phyloP scores from a whole-genome alignment of 2,329 filamentous ascomycete genomes.

The Fusarium redolens region DNA sequence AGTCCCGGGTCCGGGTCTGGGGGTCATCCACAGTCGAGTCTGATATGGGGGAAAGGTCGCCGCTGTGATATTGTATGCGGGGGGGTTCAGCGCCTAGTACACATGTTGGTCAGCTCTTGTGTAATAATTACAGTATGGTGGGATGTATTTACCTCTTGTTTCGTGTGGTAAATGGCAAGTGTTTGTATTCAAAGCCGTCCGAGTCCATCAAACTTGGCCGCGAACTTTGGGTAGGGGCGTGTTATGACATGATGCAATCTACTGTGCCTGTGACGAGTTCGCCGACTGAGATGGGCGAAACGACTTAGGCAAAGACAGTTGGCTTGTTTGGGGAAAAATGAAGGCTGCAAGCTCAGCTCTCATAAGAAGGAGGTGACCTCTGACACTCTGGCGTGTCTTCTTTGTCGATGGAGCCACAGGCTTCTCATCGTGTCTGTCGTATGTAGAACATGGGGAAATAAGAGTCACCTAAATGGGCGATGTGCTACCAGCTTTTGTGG shows the following conservation, averaged over 20 bases:
- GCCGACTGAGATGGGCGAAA: neutral
- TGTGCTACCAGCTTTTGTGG: neutral
- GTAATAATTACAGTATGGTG: neutral
- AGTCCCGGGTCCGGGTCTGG: neutral
- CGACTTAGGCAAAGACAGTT: neutral
- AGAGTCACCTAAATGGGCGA: neutral
- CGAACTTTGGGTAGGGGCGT: neutral
- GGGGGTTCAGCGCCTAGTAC: neutral
- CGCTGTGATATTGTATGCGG: neutral
- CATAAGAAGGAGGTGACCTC: neutral
- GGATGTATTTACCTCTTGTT: neutral
- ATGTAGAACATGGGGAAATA: neutral
- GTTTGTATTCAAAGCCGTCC: neutral
- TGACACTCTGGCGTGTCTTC: neutral
- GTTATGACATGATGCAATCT: neutral
- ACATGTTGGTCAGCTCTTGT: neutral
- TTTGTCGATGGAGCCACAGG: neutral
- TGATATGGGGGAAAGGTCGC: neutral
- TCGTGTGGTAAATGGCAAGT: neutral
- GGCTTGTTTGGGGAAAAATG: neutral
- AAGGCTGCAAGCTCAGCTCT: neutral
- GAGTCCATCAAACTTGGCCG: neutral
- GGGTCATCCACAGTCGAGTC: neutral
- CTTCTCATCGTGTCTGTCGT: neutral
- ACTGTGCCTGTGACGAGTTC: neutral